Evolutionary conservation across 179 eudicot genomes (phyloP), one percentile per base, ranked within the genome.

Genomic region (Sideroxylon spinosum): DNA sequence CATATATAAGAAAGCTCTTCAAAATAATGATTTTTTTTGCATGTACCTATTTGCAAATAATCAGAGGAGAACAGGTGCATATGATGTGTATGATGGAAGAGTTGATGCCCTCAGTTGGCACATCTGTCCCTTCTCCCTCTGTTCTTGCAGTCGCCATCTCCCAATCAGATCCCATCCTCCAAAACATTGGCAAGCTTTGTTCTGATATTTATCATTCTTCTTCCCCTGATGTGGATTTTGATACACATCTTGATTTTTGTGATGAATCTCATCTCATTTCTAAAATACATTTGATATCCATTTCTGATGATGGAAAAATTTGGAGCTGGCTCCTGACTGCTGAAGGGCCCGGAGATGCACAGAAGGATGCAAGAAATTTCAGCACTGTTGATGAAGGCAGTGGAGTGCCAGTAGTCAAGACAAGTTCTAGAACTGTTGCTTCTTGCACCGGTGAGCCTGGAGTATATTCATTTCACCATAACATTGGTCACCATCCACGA

Each of bases 251-350:
- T 76, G 96, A 91, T 80, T 88, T 89, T 85, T 76, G 81, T 84
- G 93, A 92, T 57, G 97, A 90, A 77, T 84, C 94, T 19, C 84
- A 79, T 83, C 82, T 90, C 10, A 76, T 91, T 76, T 91, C 97
- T 29, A 93, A 92, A 81, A 88, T 89, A 71, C 92, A 90, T 86
- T 81, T 95, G 85, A 74, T 94, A 82, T 89, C 97, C 70, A 86
- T 95, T 78, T 87, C 99, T 80, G 98, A 95, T 84, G 99, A 95
- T 84, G 99, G 99, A 65, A 95, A 89, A 80, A 86, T 95, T 75
- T 95, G 99, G 99, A 94, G 92, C 75, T 95, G 99, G 99, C 97
- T 93, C 78, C 78, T 95, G 66, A 86, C 97, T 74, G 86, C 93
- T 78, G 99, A 95, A 88, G 91, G 87, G 68, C 77, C 90, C 68